Base-by-base conservation (phyloP, 1,139 yeast genomes). In the Geotrichum reessii region DNA sequence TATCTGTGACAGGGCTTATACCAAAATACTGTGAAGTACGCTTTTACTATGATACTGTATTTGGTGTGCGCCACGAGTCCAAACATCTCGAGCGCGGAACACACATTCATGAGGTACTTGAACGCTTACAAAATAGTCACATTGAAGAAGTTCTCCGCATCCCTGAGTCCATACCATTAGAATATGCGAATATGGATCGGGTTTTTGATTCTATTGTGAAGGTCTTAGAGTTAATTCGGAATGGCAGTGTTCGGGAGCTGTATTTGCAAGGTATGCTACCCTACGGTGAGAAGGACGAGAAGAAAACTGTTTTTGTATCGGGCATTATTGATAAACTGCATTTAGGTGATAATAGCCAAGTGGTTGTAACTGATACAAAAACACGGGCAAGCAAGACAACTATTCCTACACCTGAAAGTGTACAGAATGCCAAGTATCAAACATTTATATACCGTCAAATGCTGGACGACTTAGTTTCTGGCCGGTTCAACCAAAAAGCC, bases 391-490 rank as follows among this genome's bases (percentile, higher is more conserved):
- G 55, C 1, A 31, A 48, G 22, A 17, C 12, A 19, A 53, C 55
- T 0, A 62, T 65, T 6, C 71, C 71, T 1, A 49, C 58, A 8
- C 53, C 53, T 6, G 61, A 64, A n/a, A 69, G 69, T 52, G 63
- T 64, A 48, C 62, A 65, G 6, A 62, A 68, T 0, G 75, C 75
- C 1, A 71, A 67, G 55, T 74, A 72, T 52, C 75, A 73, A 61
- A 63, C 71, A 11, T 62, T 71, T 46, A 50, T 67, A 2, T 73
- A 73, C 56, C 70, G 67, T 47, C 55, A 61, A 51, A 56, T 73
- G 55, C 57, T 69, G 0, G 19, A 37, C 6, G 47, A 61, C n/a
- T 59, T 67, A 66, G 37, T 52, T n/a, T 19, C 22, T 24, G 48
- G 22, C 11, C 17, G n/a, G 17, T 33, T 52, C 25, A 46, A 33